Base-by-base conservation (phyloP, 1,284 basidiomycete genomes). In the Chondrostereum purpureum region DNA sequence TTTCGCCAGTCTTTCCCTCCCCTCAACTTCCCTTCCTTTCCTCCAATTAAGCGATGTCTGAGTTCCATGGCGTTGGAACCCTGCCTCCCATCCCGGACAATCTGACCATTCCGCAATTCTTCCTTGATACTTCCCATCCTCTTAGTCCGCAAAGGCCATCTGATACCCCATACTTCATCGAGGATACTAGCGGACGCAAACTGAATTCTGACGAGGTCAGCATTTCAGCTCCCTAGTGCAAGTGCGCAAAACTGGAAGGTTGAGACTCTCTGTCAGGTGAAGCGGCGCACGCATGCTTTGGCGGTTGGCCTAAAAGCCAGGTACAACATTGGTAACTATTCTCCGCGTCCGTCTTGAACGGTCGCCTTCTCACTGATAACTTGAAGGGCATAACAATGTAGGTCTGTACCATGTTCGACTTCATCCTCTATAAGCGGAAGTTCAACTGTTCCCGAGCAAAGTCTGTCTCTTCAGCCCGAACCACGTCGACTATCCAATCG, bases 61-160 rank as follows among this genome's bases (percentile, higher is more conserved):
- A 76, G 53, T 75, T 81, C 47, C 61, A 59, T 37, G 66, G 67
- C 17, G 64, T 65, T 18, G 53, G 60, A 38, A 58, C 69, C 35
- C 60, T 78, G 18, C 71, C 72, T 12, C 53, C 56, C 48, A 78
- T 87, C 49, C 87, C 86, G 10, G 81, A 86, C 56, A 65, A 88
- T 62, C 62, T 88, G 43, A 82, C 81, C 10, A 69, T 89, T 17
- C 72, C 79, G 2, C 88, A 90, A 63, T 89, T 90, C 60, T 69
- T 88, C 37, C 70, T 89, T 20, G 78, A 83, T 53, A 59, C 60
- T 5, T 56, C 71, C 21, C 72, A 78, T 40, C 69, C 77, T 1
- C 49, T 63, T 14, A 68, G 74, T 24, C 82, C 83, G 1, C 23
- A 57, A 8, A 65, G 77, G 36, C 67, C 64, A 13, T 50, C 60